These are phyloP conservation scores for Lathyrus oleraceus DNA, from an alignment of 306 rosid species.

Conservation along the genomic window DNA sequence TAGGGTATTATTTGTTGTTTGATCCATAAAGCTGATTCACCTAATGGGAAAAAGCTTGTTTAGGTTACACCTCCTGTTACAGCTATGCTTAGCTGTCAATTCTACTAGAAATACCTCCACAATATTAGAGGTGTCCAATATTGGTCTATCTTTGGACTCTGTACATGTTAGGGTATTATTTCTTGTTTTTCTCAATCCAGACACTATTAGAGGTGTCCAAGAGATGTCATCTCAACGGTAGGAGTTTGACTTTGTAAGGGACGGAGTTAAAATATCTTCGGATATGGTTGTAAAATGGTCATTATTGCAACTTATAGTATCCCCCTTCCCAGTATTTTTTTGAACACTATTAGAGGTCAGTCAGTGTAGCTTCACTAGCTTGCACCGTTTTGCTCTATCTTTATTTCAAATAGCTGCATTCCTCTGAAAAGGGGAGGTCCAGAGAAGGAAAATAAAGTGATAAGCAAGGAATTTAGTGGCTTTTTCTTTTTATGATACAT, in stretches of 20 bases:
- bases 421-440: conserved; percentile 4
- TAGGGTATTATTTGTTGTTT: background rate
- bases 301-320: background rate
- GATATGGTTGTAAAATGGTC: background rate
- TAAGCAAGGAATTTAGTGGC: background rate
- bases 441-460: background rate
- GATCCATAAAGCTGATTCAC: background rate
- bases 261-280: background rate
- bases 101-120: background rate
- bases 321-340: background rate
- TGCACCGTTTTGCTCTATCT: background rate
- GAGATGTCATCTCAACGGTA: background rate
- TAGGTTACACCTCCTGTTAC: background rate
- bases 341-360: background rate
- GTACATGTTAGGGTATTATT: too few species aligned
- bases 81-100: background rate
- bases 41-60: background rate
- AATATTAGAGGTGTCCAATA: background rate
- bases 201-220: background rate
- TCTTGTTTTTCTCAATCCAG: background rate
- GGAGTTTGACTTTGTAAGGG: background rate
- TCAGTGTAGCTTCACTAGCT: background rate
- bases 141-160: too few species aligned
- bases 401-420: background rate
- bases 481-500: background rate